Conservation (phyloP, 345 rosid species). For the Eucalyptus urophylla region DNA sequence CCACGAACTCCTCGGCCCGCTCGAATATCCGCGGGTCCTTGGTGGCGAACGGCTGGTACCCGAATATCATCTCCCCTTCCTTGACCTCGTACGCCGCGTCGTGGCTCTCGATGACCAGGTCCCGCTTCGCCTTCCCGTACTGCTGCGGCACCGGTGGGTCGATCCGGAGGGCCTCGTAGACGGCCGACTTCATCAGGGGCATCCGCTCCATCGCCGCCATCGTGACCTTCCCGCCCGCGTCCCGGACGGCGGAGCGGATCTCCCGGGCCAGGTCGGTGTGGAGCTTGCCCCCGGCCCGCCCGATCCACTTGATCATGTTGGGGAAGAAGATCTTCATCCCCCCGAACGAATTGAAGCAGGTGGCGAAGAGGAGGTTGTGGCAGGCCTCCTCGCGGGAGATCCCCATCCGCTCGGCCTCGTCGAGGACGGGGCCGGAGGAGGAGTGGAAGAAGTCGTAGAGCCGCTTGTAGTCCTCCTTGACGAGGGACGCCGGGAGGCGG, state of each 20-base stretch:
- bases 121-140: slow-evolving; percentile 60
- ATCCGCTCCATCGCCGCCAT: slow-evolving; percentile 65
- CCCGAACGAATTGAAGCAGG: slow-evolving; percentile 86
- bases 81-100: slow-evolving; percentile 63
- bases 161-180: slow-evolving; percentile 69
- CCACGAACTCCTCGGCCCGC: slow-evolving; percentile 56
- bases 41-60: slow-evolving; percentile 86
- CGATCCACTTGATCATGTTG: slow-evolving; percentile 52
- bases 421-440: slow-evolving; percentile 39
- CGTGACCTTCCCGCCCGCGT: slow-evolving; percentile 58
- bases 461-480: slow-evolving; percentile 56
- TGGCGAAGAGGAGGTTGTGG: slow-evolving; percentile 71
- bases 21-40: slow-evolving; percentile 71
- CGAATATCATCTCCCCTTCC: slow-evolving; percentile 70
- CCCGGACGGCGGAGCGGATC: slow-evolving; percentile 49
- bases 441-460: slow-evolving; percentile 67
- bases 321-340: slow-evolving; percentile 71
- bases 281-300: slow-evolving; percentile 47
- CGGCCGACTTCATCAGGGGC: slow-evolving; percentile 73
- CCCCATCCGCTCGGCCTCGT: slow-evolving; percentile 58
- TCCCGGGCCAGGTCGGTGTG: slow-evolving; percentile 62
- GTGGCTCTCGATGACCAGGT: slow-evolving; percentile 67
- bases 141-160: slow-evolving; percentile 83
- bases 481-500: slow-evolving; percentile 47
- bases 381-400: slow-evolving; percentile 73